Conservation (phyloP, 352 stramenopile species). For the Globisporangium alternatum region DNA sequence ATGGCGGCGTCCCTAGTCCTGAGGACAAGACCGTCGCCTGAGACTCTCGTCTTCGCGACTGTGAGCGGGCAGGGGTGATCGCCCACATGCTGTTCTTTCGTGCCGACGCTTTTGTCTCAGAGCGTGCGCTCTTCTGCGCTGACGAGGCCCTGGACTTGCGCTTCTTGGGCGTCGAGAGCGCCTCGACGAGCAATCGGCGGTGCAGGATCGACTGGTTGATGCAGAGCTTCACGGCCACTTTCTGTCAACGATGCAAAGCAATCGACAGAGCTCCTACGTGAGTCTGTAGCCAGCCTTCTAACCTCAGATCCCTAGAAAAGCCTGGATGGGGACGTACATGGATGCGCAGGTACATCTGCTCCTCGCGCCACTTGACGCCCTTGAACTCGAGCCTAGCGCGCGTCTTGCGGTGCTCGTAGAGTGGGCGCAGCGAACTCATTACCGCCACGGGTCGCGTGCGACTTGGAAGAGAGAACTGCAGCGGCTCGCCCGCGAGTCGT, state of each 20-base stretch:
- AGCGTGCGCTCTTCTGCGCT: constrained; percentile 1
- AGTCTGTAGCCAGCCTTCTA: neutral
- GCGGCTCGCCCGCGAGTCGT: constrained; percentile 25
- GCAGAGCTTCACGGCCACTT: constrained; percentile 31
- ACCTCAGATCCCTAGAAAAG: neutral
- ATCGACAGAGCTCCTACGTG: neutral
- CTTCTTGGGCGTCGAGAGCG: constrained; percentile 10
- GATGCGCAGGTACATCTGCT: constrained; percentile 45
- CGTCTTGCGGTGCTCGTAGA: constrained; percentile 48
- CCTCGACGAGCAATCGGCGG: constrained; percentile 11
- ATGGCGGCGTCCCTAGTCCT: neutral
- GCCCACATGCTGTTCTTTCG: neutral
- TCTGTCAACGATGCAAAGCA: constrained; percentile 17
- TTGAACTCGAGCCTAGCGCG: constrained; percentile 36
- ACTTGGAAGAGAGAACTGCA: constrained; percentile 44
- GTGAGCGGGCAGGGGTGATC: neutral
- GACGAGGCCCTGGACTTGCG: constrained; percentile 6
- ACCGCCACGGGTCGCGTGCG: constrained; percentile 19
- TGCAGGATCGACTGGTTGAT: constrained; percentile 19
- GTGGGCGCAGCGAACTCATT: constrained; percentile 22
- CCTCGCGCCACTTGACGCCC: constrained; percentile 37
- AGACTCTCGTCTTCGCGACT: neutral
- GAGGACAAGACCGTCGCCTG: neutral
- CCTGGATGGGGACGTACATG: constrained; percentile 27
- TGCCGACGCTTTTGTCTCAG: neutral